Evolutionary conservation across 2,329 filamentous ascomycete genomes (phyloP).

Genomic region (Neocatenulostroma microsporum): DNA sequence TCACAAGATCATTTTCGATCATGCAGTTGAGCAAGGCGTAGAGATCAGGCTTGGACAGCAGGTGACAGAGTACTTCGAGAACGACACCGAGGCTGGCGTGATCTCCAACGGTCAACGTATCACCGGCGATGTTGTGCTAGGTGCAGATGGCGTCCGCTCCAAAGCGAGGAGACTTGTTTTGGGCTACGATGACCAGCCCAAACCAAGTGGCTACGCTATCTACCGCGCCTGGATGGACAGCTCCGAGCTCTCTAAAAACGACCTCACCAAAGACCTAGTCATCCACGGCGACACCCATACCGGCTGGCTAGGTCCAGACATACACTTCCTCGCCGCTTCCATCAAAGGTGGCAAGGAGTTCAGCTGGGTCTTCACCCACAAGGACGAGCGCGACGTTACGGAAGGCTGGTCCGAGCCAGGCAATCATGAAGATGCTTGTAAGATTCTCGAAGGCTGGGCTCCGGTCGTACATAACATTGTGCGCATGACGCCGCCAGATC

Average conservation of each 20-base stretch:
- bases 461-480: conserved; percentile 42
- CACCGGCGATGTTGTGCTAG: conserved; percentile 43
- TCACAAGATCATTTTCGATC: conserved; percentile 28
- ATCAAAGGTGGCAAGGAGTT: conserved; percentile 48
- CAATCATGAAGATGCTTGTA: conserved; percentile 33
- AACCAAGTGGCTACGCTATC: conserved; percentile 46
- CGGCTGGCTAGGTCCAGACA: conserved; percentile 47
- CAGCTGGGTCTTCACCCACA: conserved; percentile 49
- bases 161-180: conserved; percentile 46
- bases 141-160: conserved; percentile 47
- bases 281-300: conserved; percentile 45
- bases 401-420: conserved; percentile 45
- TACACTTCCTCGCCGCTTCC: conserved; percentile 47
- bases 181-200: conserved; percentile 37
- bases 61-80: conserved; percentile 25
- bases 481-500: conserved; percentile 30
- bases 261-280: conserved; percentile 48
- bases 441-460: conserved; percentile 38
- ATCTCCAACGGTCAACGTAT: conserved; percentile 30
- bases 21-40: conserved; percentile 25
- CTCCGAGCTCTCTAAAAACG: conserved; percentile 43
- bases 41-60: conserved; percentile 27
- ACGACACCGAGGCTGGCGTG: conserved; percentile 20
- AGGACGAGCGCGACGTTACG: conserved; percentile 40
- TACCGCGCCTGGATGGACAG: conserved; percentile 47